A percentile compares a stretch with the other conserved stretches of the same genome.
These are phyloP conservation scores for Coelomomyces lativittatus DNA, from an alignment of 371 early-diverging fungal genomes.

Conservation along the genomic window DNA sequence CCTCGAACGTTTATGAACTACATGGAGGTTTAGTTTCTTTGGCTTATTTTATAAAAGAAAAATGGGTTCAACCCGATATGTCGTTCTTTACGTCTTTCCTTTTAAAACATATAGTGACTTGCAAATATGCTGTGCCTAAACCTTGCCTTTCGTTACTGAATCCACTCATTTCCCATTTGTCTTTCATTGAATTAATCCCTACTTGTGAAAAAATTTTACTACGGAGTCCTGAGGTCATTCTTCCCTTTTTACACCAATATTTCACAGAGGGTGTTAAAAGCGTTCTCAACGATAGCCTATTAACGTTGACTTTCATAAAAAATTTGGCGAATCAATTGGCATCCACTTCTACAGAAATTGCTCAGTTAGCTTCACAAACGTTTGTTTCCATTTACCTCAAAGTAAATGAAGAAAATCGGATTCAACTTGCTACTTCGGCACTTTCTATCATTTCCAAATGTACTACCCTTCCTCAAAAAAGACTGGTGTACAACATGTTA, in stretches of 20 bases:
- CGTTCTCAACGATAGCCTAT: not conserved
- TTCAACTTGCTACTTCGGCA: not conserved
- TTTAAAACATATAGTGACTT: not conserved
- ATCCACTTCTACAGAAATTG: not conserved
- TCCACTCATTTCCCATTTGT: not conserved
- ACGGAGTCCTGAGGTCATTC: slow-evolving; percentile 2
- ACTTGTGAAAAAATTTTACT: not conserved
- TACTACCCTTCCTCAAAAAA: not conserved
- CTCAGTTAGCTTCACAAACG: not conserved
- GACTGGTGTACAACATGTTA: not conserved
- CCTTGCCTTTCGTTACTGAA: not conserved
- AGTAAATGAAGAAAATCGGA: not conserved
- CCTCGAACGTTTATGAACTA: not conserved
- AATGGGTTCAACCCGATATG: not conserved
- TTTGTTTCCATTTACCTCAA: not conserved
- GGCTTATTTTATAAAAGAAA: not conserved
- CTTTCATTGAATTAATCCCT: not conserved
- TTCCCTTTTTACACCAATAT: not conserved
- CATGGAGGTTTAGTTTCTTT: not conserved
- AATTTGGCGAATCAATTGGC: not conserved
- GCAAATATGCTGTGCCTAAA: not conserved
- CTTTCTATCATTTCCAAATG: not conserved
- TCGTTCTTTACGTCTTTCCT: not conserved
- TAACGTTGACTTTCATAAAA: no score
- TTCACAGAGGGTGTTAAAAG: not conserved